Percentiles rank a stretch among this genome's conserved stretches.
Conservation (phyloP, 2,329 filamentous ascomycete genomes). For the Ascochyta fabae region DNA sequence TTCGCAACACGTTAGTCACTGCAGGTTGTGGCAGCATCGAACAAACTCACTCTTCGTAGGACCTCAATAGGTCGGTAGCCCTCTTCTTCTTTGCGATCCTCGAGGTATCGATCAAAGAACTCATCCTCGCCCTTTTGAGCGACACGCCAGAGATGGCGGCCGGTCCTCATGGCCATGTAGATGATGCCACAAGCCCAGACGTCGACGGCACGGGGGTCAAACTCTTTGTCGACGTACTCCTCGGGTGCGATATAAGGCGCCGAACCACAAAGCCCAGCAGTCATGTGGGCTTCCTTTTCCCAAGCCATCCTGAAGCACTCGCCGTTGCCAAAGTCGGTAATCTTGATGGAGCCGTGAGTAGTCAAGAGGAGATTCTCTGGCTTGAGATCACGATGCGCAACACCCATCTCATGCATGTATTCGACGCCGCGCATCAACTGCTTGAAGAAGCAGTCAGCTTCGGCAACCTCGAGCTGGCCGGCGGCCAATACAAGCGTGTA, state of each 20-base stretch:
- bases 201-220: constrained; percentile 96
- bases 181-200: constrained; percentile 99
- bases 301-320: constrained; percentile 99
- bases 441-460: constrained; percentile 98
- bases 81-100: constrained; percentile 90
- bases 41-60: constrained; percentile 79
- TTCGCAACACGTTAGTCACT: constrained; percentile 50
- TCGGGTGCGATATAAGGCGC: constrained; percentile 97
- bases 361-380: constrained; percentile 96
- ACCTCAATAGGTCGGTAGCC: constrained; percentile 97
- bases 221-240: constrained; percentile 93
- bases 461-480: constrained; percentile 86
- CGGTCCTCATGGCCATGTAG: constrained; percentile 99
- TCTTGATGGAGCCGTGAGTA: constrained; percentile 90
- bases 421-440: constrained; percentile 99
- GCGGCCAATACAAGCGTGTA: constrained; percentile 92
- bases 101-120: constrained; percentile 93
- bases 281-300: constrained; percentile 99
- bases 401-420: constrained; percentile 99
- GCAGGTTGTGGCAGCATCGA: not conserved
- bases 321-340: constrained; percentile 98
- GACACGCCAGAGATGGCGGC: constrained; percentile 94
- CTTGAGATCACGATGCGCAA: constrained; percentile 95
- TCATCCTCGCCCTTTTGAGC: constrained; percentile 97
- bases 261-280: constrained; percentile 92